phyloP scores from a whole-genome alignment of 352 stramenopile genomes.

The Plasmopara viticola region DNA sequence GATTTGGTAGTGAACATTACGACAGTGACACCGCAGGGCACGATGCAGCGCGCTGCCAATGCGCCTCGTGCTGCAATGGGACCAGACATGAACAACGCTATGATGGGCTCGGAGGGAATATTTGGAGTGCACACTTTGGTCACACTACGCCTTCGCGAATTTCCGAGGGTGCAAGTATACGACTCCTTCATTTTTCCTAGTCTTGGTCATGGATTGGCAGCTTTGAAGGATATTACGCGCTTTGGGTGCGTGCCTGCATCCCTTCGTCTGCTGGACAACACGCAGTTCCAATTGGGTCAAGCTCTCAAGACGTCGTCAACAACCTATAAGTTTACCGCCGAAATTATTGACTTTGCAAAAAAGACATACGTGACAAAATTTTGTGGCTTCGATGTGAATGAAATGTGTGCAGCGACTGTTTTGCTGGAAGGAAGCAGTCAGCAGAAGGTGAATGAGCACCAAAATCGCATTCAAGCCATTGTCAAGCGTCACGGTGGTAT shows the following conservation, averaged over 20 bases:
- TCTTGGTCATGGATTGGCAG: slow-evolving; percentile 71
- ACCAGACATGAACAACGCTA: slow-evolving; percentile 83
- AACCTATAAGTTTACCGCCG: slow-evolving; percentile 35
- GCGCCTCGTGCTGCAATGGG: slow-evolving; percentile 83
- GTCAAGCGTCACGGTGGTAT: slow-evolving; percentile 76
- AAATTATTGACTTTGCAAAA: slow-evolving; percentile 69
- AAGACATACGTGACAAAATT: slow-evolving; percentile 83
- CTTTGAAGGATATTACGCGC: slow-evolving; percentile 74
- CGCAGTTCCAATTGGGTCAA: slow-evolving; percentile 92
- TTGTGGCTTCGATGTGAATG: slow-evolving; percentile 59
- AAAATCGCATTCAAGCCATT: slow-evolving; percentile 55
- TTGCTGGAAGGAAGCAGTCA: slow-evolving; percentile 75
- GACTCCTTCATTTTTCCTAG: slow-evolving; percentile 89
- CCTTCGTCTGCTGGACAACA: slow-evolving; percentile 91
- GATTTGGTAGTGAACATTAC: slow-evolving; percentile 86
- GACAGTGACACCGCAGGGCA: slow-evolving; percentile 60
- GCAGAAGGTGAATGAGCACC: slow-evolving; percentile 37
- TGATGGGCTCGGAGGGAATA: slow-evolving; percentile 91
- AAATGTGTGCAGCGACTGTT: slow-evolving; percentile 84
- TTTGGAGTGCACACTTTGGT: slow-evolving; percentile 91
- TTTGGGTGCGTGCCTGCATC: slow-evolving; percentile 74
- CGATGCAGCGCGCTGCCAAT: slow-evolving; percentile 42
- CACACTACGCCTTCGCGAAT: slow-evolving; percentile 86
- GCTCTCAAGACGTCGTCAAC: slow-evolving; percentile 70
- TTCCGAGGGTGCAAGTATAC: slow-evolving; percentile 76